Conservation (phyloP, 108 stramenopile species). For the Nannochloropsis granulata region DNA sequence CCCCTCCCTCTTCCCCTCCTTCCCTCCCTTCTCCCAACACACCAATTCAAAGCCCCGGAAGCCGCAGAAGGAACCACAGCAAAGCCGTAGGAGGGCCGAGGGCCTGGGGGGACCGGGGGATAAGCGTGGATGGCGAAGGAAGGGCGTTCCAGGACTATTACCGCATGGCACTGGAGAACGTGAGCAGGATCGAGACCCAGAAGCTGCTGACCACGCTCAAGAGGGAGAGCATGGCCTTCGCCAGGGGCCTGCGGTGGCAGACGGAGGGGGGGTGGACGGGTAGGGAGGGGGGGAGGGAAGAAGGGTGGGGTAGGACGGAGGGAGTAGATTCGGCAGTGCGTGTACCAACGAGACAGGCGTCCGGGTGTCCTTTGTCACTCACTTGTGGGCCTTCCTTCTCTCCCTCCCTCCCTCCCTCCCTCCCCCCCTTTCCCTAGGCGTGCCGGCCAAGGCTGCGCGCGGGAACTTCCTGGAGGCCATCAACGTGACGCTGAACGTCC, state of each 20-base stretch:
- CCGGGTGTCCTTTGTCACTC: neutral
- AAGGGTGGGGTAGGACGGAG: neutral
- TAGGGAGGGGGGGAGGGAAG: neutral
- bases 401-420: constrained; percentile 3
- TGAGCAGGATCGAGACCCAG: constrained; percentile 55
- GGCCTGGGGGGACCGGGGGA: no score
- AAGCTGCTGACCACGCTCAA: constrained; percentile 60
- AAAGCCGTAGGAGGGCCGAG: no score
- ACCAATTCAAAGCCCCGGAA: no score
- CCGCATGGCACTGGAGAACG: constrained; percentile 82
- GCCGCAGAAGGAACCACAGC: no score
- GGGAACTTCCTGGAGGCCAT: constrained; percentile 93
- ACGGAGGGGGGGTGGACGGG: constrained; percentile 15
- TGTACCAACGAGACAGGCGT: neutral
- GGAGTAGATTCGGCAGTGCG: neutral
- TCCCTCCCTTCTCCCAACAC: no score
- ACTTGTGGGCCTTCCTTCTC: no score
- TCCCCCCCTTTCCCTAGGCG: neutral
- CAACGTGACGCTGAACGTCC: constrained; percentile 87
- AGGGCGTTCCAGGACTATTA: constrained; percentile 49
- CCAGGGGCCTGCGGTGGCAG: constrained; percentile 61
- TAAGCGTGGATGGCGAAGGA: no score
- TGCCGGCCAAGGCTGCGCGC: constrained; percentile 49
- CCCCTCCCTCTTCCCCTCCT: no score
- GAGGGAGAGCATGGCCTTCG: constrained; percentile 67